Evolutionary conservation across 2,329 filamentous ascomycete genomes (phyloP), one percentile per base, ranked within the genome.

Genomic region (Aspergillus aculeatus): DNA sequence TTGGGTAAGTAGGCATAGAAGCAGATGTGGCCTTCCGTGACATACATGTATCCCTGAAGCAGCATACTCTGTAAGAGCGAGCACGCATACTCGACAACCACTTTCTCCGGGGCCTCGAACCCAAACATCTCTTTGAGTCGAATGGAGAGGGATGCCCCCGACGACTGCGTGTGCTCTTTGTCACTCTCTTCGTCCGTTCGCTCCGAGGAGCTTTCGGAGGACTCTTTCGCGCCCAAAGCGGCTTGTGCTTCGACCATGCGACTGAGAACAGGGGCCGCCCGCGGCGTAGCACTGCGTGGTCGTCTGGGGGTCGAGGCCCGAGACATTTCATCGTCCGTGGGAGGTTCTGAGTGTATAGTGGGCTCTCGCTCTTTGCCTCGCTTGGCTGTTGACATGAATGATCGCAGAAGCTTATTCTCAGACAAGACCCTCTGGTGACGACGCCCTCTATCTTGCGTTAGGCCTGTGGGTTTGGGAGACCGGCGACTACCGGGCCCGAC

Each of bases 1-100:
- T 93, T 96, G 6, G 92, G 92, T n/a, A 98, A 83, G 73, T 97
- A 97, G 44, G 95, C 92, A 73, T 97, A 98, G 75, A 98, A 99
- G 77, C 93, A 97, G 62, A 98, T 90, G 73, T 99, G 95, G 68
- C 89, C 90, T 62, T 89, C 83, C 0, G 95, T 98, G 70, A 99
- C 91, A 77, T 98, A 98, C 84, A 99, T 89, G 73, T 95, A 97
- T 5, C 95, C 95, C 72, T 97, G 92, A 9, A 98, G 83, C 31
- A 98, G 81, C 49, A 96, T 92, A 71, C 90, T 96, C 73, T 97
- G 92, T 35, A 98, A 79, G 44, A 98, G 80, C 88, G 92, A 97
- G 77, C 94, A 98, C 9, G 92, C 90, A 73, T 96, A 97, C 79
- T 98, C 94, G 86, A 74, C 87, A 62, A 96, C 86, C 23, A 98